These are phyloP conservation scores for Carex cristatella DNA, from an alignment of 176 grass and related monocot genomes.

Conservation along the genomic window DNA sequence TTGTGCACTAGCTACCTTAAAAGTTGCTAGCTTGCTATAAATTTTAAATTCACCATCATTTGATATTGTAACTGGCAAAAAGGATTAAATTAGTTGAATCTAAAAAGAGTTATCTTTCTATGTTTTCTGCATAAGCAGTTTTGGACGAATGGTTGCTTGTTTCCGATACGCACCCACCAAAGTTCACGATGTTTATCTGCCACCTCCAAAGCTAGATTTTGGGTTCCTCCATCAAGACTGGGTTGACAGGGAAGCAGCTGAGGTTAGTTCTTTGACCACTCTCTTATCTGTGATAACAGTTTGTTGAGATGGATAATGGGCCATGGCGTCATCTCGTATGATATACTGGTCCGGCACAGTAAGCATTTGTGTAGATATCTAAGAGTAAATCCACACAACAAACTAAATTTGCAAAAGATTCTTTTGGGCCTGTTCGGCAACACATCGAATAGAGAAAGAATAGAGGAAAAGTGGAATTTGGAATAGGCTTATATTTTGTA, in stretches of 20 bases:
- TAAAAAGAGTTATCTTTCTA: neutral
- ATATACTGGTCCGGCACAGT: neutral
- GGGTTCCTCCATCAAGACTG: conserved; percentile 91
- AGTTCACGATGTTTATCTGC: conserved; percentile 87
- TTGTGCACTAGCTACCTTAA: neutral
- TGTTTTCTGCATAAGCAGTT: conserved; percentile 48
- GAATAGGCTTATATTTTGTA: too few species aligned
- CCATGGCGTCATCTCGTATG: neutral
- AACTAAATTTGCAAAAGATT: conserved; percentile 20
- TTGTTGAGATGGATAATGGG: neutral
- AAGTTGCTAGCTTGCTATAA: neutral
- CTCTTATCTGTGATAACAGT: neutral
- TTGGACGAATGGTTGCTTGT: conserved; percentile 83
- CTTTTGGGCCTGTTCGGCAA: neutral
- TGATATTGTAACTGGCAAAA: conserved; percentile 15
- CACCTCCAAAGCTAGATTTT: conserved; percentile 92
- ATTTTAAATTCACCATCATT: conserved; percentile 3
- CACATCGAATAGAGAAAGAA: too few species aligned
- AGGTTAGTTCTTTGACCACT: conserved; percentile 31
- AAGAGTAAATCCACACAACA: conserved; percentile 18
- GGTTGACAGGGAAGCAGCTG: conserved; percentile 81
- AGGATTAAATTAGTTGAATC: neutral
- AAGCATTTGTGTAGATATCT: neutral
- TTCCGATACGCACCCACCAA: conserved; percentile 87
- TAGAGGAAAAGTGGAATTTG: too few species aligned